Evolutionary conservation across 2,329 filamentous ascomycete genomes (phyloP).

Genomic region (Aspergillus glaucus): DNA sequence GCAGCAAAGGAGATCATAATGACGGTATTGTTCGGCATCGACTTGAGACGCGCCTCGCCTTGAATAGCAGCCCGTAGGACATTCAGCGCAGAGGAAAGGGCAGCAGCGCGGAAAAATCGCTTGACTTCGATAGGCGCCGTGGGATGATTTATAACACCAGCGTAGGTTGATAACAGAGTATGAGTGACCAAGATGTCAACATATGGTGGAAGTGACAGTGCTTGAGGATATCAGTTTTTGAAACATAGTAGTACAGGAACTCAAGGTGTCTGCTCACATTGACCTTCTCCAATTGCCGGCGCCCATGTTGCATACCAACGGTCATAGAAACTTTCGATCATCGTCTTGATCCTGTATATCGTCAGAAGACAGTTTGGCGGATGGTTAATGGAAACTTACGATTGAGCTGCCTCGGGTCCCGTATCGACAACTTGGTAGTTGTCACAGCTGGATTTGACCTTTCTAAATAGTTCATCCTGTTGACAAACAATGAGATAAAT

Average conservation of each 20-base stretch:
- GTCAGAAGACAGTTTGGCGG: conserved; percentile 6
- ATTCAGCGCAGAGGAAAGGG: conserved; percentile 65
- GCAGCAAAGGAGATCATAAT: conserved; percentile 74
- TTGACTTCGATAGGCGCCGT: conserved; percentile 65
- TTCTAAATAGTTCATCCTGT: conserved; percentile 27
- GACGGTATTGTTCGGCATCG: conserved; percentile 72
- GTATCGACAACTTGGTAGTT: conserved; percentile 25
- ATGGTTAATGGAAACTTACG: conserved; percentile 16
- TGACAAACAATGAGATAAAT: not conserved
- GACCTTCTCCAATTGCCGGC: conserved; percentile 49
- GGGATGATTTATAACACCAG: conserved; percentile 67
- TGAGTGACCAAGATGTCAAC: conserved; percentile 70
- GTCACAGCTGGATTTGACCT: conserved; percentile 33
- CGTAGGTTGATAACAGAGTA: conserved; percentile 67
- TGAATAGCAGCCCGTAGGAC: conserved; percentile 69
- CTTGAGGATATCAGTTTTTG: conserved; percentile 36
- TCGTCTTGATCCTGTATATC: conserved; percentile 44
- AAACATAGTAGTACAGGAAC: conserved; percentile 10
- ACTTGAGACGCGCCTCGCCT: conserved; percentile 61
- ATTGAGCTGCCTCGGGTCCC: conserved; percentile 27
- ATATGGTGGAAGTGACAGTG: conserved; percentile 56
- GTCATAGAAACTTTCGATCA: conserved; percentile 61
- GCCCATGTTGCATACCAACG: conserved; percentile 61
- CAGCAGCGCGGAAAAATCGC: conserved; percentile 65
- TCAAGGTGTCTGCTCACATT: conserved; percentile 34